Conservation (phyloP, 2,329 filamentous ascomycete species). For the Fusarium buharicum region DNA sequence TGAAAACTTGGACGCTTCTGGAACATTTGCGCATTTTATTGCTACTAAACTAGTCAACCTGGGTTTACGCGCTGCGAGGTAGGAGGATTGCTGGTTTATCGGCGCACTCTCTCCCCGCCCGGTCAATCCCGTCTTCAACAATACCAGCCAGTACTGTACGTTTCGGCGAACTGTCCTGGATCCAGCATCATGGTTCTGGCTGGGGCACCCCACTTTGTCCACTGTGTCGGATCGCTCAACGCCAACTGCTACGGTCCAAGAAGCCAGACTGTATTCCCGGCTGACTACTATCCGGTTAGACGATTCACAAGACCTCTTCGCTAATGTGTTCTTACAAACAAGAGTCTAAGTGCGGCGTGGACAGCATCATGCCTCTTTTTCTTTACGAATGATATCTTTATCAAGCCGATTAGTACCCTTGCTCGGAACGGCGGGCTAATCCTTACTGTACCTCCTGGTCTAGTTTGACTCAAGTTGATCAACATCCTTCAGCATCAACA, state of each 20-base stretch:
- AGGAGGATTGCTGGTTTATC: conserved; percentile 20
- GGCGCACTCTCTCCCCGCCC: conserved; percentile 7
- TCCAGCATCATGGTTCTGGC: conserved; percentile 29
- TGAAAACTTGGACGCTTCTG: background rate
- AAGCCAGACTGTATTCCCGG: background rate
- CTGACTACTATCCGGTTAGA: background rate
- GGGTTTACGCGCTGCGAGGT: conserved; percentile 27
- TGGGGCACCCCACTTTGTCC: conserved; percentile 22
- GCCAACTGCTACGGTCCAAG: conserved; percentile 3
- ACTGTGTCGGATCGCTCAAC: conserved; percentile 27
- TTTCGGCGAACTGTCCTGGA: conserved; percentile 27
- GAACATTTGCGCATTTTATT: background rate
- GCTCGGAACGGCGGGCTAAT: background rate
- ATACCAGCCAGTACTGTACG: conserved; percentile 11
- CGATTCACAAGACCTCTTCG: background rate
- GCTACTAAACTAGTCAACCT: conserved; percentile 1
- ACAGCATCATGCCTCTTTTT: background rate
- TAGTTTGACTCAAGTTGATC: background rate
- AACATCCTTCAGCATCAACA: background rate
- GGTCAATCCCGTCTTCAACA: conserved; percentile 1
- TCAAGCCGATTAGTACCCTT: conserved; percentile 7
- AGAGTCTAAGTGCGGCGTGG: background rate
- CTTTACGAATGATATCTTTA: background rate
- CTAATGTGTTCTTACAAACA: background rate
- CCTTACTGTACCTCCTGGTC: background rate